These are phyloP conservation scores for Neolentinus lepideus DNA, from an alignment of 1,284 basidiomycete species.

Conservation along the genomic window DNA sequence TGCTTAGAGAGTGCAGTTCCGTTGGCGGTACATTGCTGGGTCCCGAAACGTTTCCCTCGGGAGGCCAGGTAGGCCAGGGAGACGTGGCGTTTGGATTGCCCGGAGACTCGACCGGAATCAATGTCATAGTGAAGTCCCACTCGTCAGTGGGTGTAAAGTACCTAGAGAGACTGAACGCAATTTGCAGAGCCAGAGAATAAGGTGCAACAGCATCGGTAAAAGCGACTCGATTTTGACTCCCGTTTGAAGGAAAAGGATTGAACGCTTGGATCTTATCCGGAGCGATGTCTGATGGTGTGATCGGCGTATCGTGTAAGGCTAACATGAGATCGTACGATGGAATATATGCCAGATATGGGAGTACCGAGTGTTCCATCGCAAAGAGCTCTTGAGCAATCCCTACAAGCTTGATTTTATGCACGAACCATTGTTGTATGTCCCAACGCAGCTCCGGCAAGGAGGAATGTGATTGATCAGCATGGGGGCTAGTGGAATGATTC, in stretches of 20 bases:
- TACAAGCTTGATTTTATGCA: conserved; percentile 60
- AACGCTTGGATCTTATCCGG: conserved; percentile 34
- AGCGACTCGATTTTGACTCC: conserved; percentile 7
- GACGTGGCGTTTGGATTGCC: conserved; percentile 12
- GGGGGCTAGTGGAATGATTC: not conserved
- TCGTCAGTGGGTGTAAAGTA: conserved; percentile 69
- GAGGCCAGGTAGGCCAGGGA: conserved; percentile 13
- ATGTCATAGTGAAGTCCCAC: conserved; percentile 50
- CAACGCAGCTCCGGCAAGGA: conserved; percentile 22
- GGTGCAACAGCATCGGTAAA: conserved; percentile 46
- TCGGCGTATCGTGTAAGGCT: conserved; percentile 37
- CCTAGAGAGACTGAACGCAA: conserved; percentile 47
- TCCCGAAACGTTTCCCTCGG: conserved; percentile 9
- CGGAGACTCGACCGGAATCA: conserved; percentile 21
- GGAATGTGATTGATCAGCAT: not conserved
- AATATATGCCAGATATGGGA: conserved; percentile 65
- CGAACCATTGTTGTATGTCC: conserved; percentile 45
- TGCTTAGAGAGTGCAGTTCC: conserved; percentile 7
- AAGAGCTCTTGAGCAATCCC: conserved; percentile 40
- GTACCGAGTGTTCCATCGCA: conserved; percentile 44
- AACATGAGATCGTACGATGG: conserved; percentile 42
- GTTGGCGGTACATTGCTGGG: conserved; percentile 3
- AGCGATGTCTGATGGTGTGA: conserved; percentile 37
- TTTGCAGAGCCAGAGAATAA: conserved; percentile 61
- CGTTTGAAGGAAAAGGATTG: conserved; percentile 32